Evolutionary conservation across 2,329 filamentous ascomycete species (phyloP), one percentile per base, ranked within the genome.

Genomic region (Pseudofabraea citricarpa): DNA sequence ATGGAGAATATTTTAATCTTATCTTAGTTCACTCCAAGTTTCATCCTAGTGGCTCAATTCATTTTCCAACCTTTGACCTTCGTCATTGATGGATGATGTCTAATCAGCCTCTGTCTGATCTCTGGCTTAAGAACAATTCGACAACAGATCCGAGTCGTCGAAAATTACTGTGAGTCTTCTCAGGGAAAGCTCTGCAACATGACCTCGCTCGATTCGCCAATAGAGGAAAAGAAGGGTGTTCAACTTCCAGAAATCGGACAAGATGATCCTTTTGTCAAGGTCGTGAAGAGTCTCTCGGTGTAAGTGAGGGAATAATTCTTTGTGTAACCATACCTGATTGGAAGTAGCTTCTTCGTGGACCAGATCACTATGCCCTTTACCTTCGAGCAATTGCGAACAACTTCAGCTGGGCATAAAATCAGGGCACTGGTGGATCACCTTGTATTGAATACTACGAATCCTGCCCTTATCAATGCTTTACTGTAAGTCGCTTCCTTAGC

Each of bases 331-430:
- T 36, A 23, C 19, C 22, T 19, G 12, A 43, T 26, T 26, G 53
- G n/a, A 55, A 19, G 29, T n/a, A 85, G 81, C 41, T 85, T 77
- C 59, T 75, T 87, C 48, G 69, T 74, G 45, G 75, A 81, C 45
- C 76, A 76, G 18, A 72, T 89, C 43, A 71, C 74, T 40, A 66
- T 81, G 36, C 83, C 85, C 13, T 77, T 78, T 57, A 83, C 78
- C 12, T 89, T 88, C 64, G 85, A 90, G 57, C 84, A 88, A 62
- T 70, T 89, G 7, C 73, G 83, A 37, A 84, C 81, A 5, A 84
- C 79, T 1, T 71, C 79, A 5, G 78, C 80, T 20, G 81, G 81
- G 2, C 73, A 70, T 49, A 78, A 68, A 53, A 70, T 77, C 56
- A 76, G 69, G 21, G 58, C 63, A 18, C 66, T 90, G 43, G 80